A percentile compares a stretch with the other conserved stretches of the same genome.
phyloP scores from a whole-genome alignment of 257 asterid genomes.

The Verbascum thapsus region DNA sequence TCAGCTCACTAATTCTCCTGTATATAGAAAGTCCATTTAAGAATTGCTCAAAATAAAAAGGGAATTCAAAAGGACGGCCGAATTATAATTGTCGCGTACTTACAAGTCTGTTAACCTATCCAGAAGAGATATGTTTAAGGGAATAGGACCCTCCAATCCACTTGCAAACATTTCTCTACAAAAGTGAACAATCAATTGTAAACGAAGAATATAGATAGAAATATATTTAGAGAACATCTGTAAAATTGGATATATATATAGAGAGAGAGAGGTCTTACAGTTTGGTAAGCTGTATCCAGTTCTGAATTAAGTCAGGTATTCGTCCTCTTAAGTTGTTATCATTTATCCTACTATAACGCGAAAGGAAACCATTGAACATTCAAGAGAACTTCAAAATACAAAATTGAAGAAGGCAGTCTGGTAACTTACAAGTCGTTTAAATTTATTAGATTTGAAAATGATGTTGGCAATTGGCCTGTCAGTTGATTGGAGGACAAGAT shows the following conservation, averaged over 20 bases:
- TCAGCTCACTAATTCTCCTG: conserved; percentile 86
- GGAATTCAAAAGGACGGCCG: neutral
- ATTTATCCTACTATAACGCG: conserved; percentile 71
- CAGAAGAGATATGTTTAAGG: conserved; percentile 67
- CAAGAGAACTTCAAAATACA: conserved; percentile 11
- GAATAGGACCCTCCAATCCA: conserved; percentile 88
- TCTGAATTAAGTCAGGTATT: conserved; percentile 72
- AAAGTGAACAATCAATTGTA: conserved; percentile 34
- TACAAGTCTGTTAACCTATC: conserved; percentile 61
- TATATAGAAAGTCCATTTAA: conserved; percentile 28
- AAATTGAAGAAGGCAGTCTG: conserved; percentile 22
- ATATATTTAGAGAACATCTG: neutral
- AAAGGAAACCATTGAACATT: conserved; percentile 24
- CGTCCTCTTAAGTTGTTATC: conserved; percentile 76
- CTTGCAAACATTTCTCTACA: conserved; percentile 93
- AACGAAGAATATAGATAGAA: conserved; percentile 12
- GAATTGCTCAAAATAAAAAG: conserved; percentile 12
- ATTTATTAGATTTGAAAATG: conserved; percentile 60
- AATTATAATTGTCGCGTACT: conserved; percentile 39
- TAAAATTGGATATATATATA: too few relatives aligned
- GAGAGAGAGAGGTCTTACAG: conserved; percentile 64
- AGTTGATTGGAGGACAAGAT: conserved; percentile 77
- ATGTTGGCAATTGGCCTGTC: conserved; percentile 62
- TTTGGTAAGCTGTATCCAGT: conserved; percentile 75
- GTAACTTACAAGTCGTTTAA: conserved; percentile 75